Base-by-base conservation (phyloP, 345 rosid species). In the Tarenaya hassleriana region DNA sequence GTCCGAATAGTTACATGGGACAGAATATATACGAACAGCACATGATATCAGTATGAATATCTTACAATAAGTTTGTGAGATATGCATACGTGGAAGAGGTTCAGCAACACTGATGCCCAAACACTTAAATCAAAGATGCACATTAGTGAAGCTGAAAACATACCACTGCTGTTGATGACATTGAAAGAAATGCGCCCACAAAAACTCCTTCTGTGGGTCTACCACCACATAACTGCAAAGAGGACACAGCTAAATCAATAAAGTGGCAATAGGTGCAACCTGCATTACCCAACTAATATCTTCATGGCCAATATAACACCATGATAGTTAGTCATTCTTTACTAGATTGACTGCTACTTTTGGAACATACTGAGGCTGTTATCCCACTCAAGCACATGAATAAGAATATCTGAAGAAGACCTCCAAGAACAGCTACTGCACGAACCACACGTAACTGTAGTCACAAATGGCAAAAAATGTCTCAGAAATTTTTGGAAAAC, bases 131-230 rank as follows among this genome's bases (percentile, higher is more conserved):
- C 34, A 50, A 47, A 48, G 21, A 18, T 47, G 52, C 29, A 60
- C 16, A 47, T 1, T 40, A 14, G 50, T 31, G 52, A 41, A 41
- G 52, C 41, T 11, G 14, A 48, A 18, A 62, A 56, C 55, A 73
- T 79, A 88, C 96, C 94, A 88, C 96, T 17, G 96, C 96, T 49
- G 96, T 88, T 11, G 94, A 88, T 67, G 96, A 88, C 96, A 88
- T 84, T 19, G 96, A 88, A 53, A 88, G 82, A 66, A 88, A 82
- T 49, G 77, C 88, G 15, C 96, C 96, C 27, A 88, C 91, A 68
- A 88, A 88, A 47, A 88, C 74, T 47, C 96, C 96, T 72, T 88
- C 96, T 41, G 96, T 76, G 65, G 84, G 78, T 66, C 78, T 80
- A 59, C 90, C 96, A 44, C 96, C 96, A 27, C 94, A 88, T 70